Conservation (phyloP, 805 yeast species). For the Candida nitratophila region DNA sequence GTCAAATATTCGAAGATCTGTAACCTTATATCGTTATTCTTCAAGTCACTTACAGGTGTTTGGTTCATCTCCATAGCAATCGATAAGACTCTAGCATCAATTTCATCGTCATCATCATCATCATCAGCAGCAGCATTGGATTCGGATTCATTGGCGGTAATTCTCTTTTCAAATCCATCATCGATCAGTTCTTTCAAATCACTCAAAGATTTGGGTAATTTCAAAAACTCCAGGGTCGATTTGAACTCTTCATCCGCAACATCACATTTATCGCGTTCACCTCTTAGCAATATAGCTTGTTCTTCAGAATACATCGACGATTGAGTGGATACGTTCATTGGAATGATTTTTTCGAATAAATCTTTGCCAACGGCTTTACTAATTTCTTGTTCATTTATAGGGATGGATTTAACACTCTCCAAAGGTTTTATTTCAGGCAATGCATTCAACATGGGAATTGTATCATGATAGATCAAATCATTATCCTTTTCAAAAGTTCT, state of each 20-base stretch:
- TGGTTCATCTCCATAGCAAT: slow-evolving; percentile 28
- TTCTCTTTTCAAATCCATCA: background rate
- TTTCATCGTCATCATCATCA: slow-evolving; percentile 19
- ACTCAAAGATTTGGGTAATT: slow-evolving; percentile 60
- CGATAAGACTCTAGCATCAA: slow-evolving; percentile 33
- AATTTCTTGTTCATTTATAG: slow-evolving; percentile 42
- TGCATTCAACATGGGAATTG: slow-evolving; percentile 53
- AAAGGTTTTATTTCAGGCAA: slow-evolving; percentile 62
- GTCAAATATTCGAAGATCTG: slow-evolving; percentile 30
- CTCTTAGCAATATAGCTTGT: slow-evolving; percentile 68
- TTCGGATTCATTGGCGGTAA: background rate
- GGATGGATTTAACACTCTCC: slow-evolving; percentile 58
- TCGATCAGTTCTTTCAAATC: slow-evolving; percentile 36
- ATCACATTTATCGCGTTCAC: slow-evolving; percentile 66
- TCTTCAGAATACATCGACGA: slow-evolving; percentile 86
- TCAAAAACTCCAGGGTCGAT: slow-evolving; percentile 75
- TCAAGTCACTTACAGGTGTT: slow-evolving; percentile 18
- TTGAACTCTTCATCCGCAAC: slow-evolving; percentile 72
- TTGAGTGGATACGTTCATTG: slow-evolving; percentile 80
- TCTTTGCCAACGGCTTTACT: slow-evolving; percentile 41
- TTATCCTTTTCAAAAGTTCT: slow-evolving; percentile 64
- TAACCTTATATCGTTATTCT: slow-evolving; percentile 26
- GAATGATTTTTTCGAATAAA: slow-evolving; percentile 74
- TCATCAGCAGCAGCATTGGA: background rate
- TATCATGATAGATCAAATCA: slow-evolving; percentile 81